phyloP scores from a whole-genome alignment of 495 filamentous ascomycete species.

The Hypoxylon subgilvum region DNA sequence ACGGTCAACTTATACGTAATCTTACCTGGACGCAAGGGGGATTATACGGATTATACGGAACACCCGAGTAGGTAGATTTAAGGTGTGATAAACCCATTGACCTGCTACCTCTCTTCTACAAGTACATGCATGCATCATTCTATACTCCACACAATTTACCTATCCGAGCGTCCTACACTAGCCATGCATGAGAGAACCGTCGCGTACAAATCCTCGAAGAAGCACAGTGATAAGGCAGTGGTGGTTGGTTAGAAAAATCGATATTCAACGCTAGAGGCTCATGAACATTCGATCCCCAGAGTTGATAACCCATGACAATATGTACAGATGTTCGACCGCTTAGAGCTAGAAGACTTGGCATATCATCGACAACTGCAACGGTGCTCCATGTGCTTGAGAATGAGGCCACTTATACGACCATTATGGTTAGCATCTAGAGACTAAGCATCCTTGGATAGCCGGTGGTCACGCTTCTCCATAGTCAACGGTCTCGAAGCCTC shows the following conservation, averaged over 20 bases:
- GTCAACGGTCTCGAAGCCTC: constrained; percentile 15
- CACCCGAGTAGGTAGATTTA: not conserved
- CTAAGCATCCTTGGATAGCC: not conserved
- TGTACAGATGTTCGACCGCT: too few species aligned
- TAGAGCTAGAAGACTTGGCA: constrained; percentile 22
- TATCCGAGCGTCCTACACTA: constrained; percentile 21
- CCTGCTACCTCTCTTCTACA: not conserved
- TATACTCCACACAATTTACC: constrained; percentile 27
- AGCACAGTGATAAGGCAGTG: not conserved
- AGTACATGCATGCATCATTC: constrained; percentile 21
- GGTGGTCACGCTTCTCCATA: constrained; percentile 5
- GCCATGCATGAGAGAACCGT: constrained; percentile 25
- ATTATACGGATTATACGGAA: too few species aligned
- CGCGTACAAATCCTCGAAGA: constrained; percentile 18
- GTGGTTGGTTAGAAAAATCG: constrained; percentile 18
- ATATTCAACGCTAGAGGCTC: constrained; percentile 20
- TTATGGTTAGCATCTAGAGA: constrained; percentile 17
- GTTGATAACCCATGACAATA: constrained; percentile 1
- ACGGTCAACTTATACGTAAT: not conserved
- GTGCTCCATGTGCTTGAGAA: constrained; percentile 4
- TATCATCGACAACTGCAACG: constrained; percentile 24
- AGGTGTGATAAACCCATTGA: not conserved
- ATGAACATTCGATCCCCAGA: constrained; percentile 5
- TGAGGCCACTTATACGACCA: constrained; percentile 22
- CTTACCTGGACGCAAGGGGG: not conserved